Conservation (phyloP, 495 filamentous ascomycete genomes). For the Podospora pseudopauciseta region DNA sequence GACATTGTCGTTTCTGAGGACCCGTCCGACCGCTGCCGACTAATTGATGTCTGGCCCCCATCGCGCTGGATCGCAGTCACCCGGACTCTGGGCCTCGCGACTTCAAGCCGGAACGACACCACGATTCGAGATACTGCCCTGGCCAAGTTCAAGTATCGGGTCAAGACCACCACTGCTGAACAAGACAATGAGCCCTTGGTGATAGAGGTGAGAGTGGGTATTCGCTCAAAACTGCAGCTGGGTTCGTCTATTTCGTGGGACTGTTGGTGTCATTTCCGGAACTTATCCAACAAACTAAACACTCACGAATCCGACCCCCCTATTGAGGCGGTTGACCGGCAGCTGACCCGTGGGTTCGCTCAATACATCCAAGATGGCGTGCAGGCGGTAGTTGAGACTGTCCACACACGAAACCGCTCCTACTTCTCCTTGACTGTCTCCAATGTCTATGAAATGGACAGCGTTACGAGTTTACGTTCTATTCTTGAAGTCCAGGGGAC, state of each 20-base stretch:
- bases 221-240: background rate
- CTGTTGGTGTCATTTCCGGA: slow-evolving; percentile 4
- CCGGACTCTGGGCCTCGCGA: background rate
- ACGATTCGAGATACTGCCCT: background rate
- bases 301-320: background rate
- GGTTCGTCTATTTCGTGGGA: background rate
- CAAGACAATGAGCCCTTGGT: background rate
- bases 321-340: background rate
- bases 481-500: background rate
- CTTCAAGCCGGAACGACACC: background rate
- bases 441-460: background rate
- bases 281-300: background rate
- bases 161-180: background rate
- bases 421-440: slow-evolving; percentile 4
- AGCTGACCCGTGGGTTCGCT: background rate
- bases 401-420: background rate
- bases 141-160: background rate
- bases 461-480: background rate
- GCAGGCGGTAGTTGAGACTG: background rate
- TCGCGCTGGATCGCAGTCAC: background rate
- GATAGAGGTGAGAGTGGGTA: background rate
- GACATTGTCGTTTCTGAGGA: background rate
- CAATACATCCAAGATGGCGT: background rate
- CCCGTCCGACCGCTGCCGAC: background rate
- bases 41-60: background rate